A percentile compares a stretch with the other conserved stretches of the same genome.
These are phyloP conservation scores for Aspergillus sojae DNA, from an alignment of 2,329 filamentous ascomycete species.

Conservation along the genomic window DNA sequence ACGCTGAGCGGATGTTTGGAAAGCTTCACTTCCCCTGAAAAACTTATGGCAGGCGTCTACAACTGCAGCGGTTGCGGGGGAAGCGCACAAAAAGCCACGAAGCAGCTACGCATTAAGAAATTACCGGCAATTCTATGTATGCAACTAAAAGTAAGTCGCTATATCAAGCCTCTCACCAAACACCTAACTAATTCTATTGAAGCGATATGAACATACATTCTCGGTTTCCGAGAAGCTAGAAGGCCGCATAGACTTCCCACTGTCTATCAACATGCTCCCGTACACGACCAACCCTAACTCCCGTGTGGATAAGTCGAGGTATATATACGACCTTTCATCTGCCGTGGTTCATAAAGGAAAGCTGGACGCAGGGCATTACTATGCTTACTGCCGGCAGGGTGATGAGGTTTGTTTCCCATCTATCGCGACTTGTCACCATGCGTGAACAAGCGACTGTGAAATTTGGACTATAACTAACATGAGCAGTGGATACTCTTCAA, in stretches of 20 bases:
- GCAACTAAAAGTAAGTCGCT: constrained; percentile 74
- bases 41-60: constrained; percentile 74
- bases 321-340: constrained; percentile 82
- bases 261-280: constrained; percentile 85
- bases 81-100: constrained; percentile 73
- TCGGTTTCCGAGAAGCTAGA: constrained; percentile 83
- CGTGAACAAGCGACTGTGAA: background rate
- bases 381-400: constrained; percentile 82
- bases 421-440: background rate
- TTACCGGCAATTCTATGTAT: constrained; percentile 88
- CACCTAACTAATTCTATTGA: constrained; percentile 3
- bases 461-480: background rate
- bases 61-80: constrained; percentile 79
- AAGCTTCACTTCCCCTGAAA: constrained; percentile 84
- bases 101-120: constrained; percentile 81
- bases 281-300: constrained; percentile 71
- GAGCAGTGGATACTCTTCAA: constrained; percentile 91
- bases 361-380: constrained; percentile 89
- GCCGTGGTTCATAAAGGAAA: constrained; percentile 93
- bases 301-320: constrained; percentile 51
- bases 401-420: constrained; percentile 59
- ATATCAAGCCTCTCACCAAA: background rate
- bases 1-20: constrained; percentile 77
- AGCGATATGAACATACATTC: constrained; percentile 76
- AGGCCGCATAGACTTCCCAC: constrained; percentile 80